phyloP scores from a whole-genome alignment of 1,139 yeast species.

The Geotrichum phurueaensis region DNA sequence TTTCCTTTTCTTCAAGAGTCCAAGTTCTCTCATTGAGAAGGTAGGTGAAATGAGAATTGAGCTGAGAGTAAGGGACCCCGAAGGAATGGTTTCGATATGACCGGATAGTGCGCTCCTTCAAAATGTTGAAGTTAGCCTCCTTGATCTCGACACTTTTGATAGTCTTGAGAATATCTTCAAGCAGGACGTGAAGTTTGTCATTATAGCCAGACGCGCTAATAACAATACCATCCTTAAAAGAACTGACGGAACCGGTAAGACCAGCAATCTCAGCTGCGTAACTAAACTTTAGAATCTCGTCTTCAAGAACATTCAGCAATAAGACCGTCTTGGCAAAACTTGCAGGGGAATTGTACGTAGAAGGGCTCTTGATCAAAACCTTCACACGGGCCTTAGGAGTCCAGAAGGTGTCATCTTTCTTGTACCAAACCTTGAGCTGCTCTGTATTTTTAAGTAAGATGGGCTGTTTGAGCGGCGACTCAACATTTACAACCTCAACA shows the following conservation, averaged over 20 bases:
- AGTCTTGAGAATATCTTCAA: slow-evolving; percentile 53
- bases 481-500: slow-evolving; percentile 43
- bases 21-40: slow-evolving; percentile 68
- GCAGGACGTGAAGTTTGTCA: slow-evolving; percentile 63
- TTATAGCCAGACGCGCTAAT: slow-evolving; percentile 72
- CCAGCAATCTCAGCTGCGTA: slow-evolving; percentile 87
- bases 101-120: slow-evolving; percentile 59
- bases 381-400: slow-evolving; percentile 79
- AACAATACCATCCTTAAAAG: slow-evolving; percentile 65
- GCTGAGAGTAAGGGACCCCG: slow-evolving; percentile 64
- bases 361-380: slow-evolving; percentile 58
- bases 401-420: slow-evolving; percentile 83
- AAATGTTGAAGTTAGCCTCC: slow-evolving; percentile 52
- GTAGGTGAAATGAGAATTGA: slow-evolving; percentile 55
- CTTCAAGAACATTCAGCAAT: slow-evolving; percentile 64
- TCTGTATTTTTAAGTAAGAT: slow-evolving; percentile 41
- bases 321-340: slow-evolving; percentile 55
- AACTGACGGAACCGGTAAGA: slow-evolving; percentile 50
- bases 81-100: slow-evolving; percentile 65
- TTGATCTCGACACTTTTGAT: slow-evolving; percentile 50
- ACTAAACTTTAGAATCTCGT: slow-evolving; percentile 65
- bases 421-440: slow-evolving; percentile 66
- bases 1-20: slow-evolving; percentile 55
- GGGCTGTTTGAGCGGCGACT: slow-evolving; percentile 43
- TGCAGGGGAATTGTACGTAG: slow-evolving; percentile 50